Evolutionary conservation across 2,329 filamentous ascomycete species (phyloP), one percentile per base, ranked within the genome.

Genomic region (Diaporthe sp.): DNA sequence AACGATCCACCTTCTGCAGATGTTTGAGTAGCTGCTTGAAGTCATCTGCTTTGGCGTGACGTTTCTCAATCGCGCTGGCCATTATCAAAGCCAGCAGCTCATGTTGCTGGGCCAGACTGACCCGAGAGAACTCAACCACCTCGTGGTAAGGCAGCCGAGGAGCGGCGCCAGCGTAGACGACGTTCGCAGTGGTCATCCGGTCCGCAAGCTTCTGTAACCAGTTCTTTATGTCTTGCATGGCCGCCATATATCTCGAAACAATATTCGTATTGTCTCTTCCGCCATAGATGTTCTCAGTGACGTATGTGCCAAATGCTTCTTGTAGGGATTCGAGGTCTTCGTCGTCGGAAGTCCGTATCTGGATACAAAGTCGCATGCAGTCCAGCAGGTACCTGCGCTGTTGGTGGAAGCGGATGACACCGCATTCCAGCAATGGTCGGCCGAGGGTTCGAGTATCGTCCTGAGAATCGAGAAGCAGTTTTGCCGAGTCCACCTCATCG

Each of bases 361-460:
- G 91, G 76, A 98, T 87, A 73, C 98, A 89, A 42, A 98, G 88
- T 72, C 96, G 93, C 80, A 98, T 87, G 80, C 93, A 95, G 82
- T 98, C 94, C 46, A 98, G 90, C 57, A 97, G 86, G 80, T 93
- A 95, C 81, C 94, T 93, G 78, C 96, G 92, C 79, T 94, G 92
- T 80, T 96, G 92, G 84, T 99, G 96, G 84, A 97, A 98, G 78
- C 93, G 92, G 81, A 98, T 94, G 78, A 98, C 91, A 76, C 94
- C 94, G 79, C 94, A 93, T 82, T 96, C 92, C 73, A 95, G 88
- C 76, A 94, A 88, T 4, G 94, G 89, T 34, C 94, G 91, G 76
- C 95, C 95, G 7, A 95, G 87, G 22, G 90, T 87, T 60, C 90
- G 88, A 22, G 92, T 88, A 79, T 96, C 93, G 51, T 92, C 89